Base-by-base conservation (phyloP, 108 stramenopile genomes). In the Stephanodiscus minutulus region DNA sequence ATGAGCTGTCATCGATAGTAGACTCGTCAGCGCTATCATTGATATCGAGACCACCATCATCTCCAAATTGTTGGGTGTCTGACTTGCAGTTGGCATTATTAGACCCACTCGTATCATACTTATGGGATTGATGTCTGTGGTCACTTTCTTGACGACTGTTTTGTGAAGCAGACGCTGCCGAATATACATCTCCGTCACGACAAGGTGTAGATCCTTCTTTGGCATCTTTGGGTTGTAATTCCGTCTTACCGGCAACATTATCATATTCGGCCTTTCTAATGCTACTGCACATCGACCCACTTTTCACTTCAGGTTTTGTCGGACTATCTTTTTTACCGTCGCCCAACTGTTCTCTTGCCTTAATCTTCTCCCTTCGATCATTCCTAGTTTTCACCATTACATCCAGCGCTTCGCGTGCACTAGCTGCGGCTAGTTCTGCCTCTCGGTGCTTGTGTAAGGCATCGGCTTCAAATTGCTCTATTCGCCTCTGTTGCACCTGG, bases 371-470 rank as follows among this genome's bases (percentile, higher is more conserved):
- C 29, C 48, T 27, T 36, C 68, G 21, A 43, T 15, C 59, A 20
- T 39, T 48, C 31, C 47, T 61, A 28, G 59, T 59, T 36, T 74
- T 50, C 33, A 67, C 24, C 73, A 74, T 67, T 17, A 43, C 57
- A 12, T 74, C 73, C 12, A 74, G 48, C 27, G 65, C 73, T 41
- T 67, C 49, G 3, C 73, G 73, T 21, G 73, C 73, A 27, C 52
- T 29, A 9, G 36, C 56, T 11, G 73, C 73, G 21, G 73, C 73
- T 22, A 48, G 31, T 17, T 66, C 66, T 52, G 73, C 73, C 73
- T 66, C 66, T 7, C 61, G 58, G 47, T 74, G 73, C 47, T 74
- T 74, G 37, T 58, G 73, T 13, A 67, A 27, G 29, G 73, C 73
- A 10, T 74, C 73, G 31, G 65, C 66, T 61, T 74, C 73, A 11